Conservation (phyloP, 2,329 filamentous ascomycete species). For the Fusarium brevicatenulatum region DNA sequence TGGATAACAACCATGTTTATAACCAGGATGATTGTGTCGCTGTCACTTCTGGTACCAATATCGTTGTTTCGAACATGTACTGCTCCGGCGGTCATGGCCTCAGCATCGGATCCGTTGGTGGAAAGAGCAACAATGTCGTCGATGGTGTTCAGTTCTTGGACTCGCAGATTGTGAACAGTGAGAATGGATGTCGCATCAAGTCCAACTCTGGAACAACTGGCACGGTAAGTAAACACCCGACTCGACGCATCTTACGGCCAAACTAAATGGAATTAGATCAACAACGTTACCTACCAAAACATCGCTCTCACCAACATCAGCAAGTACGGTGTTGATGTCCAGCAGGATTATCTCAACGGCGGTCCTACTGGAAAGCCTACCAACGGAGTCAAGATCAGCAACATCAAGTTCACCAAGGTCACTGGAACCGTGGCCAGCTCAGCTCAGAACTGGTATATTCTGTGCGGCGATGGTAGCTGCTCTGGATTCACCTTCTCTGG, state of each 20-base stretch:
- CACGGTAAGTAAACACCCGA: neutral
- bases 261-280: slow-evolving; percentile 46
- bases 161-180: slow-evolving; percentile 50
- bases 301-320: slow-evolving; percentile 54
- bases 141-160: slow-evolving; percentile 59
- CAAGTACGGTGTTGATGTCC: slow-evolving; percentile 51
- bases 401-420: slow-evolving; percentile 53
- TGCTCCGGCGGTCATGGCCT: slow-evolving; percentile 56
- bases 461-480: slow-evolving; percentile 59
- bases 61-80: neutral
- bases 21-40: slow-evolving; percentile 72
- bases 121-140: slow-evolving; percentile 61
- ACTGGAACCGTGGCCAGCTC: slow-evolving; percentile 53
- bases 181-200: neutral
- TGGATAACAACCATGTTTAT: slow-evolving; percentile 61
- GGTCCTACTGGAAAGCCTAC: slow-evolving; percentile 54
- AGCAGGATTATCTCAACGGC: slow-evolving; percentile 59
- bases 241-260: accelerated
- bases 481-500: slow-evolving; percentile 61
- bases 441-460: slow-evolving; percentile 59
- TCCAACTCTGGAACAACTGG: slow-evolving; percentile 51
- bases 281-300: slow-evolving; percentile 53
- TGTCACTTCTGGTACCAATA: slow-evolving; percentile 58
- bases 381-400: slow-evolving; percentile 61
- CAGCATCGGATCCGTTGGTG: slow-evolving; percentile 55